phyloP scores from a whole-genome alignment of 2,329 filamentous ascomycete genomes.

The Zymoseptoria brevis region DNA sequence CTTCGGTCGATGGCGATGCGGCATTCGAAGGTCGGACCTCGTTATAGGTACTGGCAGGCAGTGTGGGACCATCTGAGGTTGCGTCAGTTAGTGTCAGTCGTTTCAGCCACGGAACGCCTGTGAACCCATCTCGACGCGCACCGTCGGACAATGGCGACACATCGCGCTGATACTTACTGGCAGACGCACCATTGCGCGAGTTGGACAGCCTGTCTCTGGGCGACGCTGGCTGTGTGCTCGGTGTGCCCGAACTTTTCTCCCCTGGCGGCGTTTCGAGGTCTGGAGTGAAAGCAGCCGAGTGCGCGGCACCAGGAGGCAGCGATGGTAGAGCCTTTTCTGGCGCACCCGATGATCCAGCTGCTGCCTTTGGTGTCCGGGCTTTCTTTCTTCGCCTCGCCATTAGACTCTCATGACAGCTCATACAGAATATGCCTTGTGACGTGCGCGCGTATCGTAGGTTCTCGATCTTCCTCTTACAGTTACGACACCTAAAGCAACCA shows the following conservation, averaged over 20 bases:
- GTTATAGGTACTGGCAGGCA: constrained; percentile 70
- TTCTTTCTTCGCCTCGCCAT: constrained; percentile 91
- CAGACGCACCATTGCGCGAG: constrained; percentile 22
- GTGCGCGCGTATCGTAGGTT: constrained; percentile 96
- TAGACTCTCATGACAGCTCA: constrained; percentile 94
- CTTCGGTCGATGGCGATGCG: constrained; percentile 48
- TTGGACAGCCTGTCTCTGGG: constrained; percentile 17
- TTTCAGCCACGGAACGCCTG: constrained; percentile 20
- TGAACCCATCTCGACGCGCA: constrained; percentile 25
- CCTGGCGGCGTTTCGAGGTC: constrained; percentile 49
- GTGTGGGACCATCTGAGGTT: constrained; percentile 51
- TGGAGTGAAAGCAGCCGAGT: constrained; percentile 53
- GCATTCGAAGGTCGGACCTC: constrained; percentile 68
- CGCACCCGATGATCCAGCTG: constrained; percentile 40
- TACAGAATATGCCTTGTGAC: constrained; percentile 97
- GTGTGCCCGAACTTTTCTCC: constrained; percentile 58
- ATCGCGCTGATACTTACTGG: constrained; percentile 24
- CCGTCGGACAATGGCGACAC: constrained; percentile 31
- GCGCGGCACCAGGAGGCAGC: constrained; percentile 66
- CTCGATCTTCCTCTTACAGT: constrained; percentile 98
- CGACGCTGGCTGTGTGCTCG: constrained; percentile 51
- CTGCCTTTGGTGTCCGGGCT: constrained; percentile 52
- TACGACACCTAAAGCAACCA: constrained; percentile 92
- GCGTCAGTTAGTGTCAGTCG: constrained; percentile 12
- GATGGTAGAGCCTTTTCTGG: constrained; percentile 85